A percentile compares a stretch with the other conserved stretches of the same genome.
Conservation (phyloP, 2,329 filamentous ascomycete genomes). For the Colletotrichum tropicicola region DNA sequence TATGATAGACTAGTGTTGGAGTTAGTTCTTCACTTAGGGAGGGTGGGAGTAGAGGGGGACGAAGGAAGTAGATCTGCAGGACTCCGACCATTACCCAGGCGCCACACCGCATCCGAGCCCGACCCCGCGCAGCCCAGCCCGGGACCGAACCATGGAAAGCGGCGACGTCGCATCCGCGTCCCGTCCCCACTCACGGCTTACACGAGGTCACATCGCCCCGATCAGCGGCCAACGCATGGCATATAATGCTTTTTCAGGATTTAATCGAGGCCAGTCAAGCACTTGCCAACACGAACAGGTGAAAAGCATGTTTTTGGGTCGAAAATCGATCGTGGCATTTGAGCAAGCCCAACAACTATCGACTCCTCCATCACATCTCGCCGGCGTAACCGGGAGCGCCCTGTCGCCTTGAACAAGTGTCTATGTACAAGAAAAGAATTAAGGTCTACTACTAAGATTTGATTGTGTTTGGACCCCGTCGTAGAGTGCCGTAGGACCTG, state of each 20-base stretch:
- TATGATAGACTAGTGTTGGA: not conserved
- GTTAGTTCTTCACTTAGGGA: not conserved
- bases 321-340: not conserved
- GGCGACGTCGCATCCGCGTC: not conserved
- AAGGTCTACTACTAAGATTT: constrained; percentile 5
- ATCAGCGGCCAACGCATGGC: not conserved
- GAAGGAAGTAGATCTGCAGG: too few species aligned
- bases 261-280: not conserved
- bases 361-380: not conserved
- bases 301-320: not conserved
- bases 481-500: not conserved
- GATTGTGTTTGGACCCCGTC: not conserved
- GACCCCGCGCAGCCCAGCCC: not conserved
- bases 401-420: not conserved
- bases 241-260: not conserved
- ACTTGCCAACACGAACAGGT: too few species aligned
- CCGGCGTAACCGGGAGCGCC: not conserved
- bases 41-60: too few species aligned
- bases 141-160: not conserved
- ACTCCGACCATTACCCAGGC: not conserved
- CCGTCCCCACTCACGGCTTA: not conserved
- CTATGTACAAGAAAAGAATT: constrained; percentile 22
- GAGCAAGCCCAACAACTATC: not conserved
- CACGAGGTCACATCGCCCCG: constrained; percentile 7
- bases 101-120: not conserved